Evolutionary conservation across 2,329 filamentous ascomycete species (phyloP).

Genomic region (Colletotrichum tanaceti): DNA sequence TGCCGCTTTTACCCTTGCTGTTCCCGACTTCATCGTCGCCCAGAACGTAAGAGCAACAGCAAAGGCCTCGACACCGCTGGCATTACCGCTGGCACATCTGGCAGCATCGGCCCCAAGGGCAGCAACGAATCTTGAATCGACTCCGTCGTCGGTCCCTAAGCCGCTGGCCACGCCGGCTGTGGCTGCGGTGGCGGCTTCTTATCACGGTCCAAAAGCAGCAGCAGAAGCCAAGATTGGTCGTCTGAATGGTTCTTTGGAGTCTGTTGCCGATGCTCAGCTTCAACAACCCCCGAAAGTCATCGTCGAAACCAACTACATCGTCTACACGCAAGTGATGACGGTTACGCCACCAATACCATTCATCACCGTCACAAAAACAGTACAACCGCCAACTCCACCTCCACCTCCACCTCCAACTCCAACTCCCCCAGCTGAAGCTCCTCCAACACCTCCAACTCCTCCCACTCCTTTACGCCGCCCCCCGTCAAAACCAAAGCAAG

Average conservation of each 20-base stretch:
- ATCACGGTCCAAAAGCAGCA: not conserved
- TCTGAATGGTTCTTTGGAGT: not conserved
- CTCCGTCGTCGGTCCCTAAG: not conserved
- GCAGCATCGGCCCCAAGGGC: not conserved
- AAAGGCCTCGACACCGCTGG: not conserved
- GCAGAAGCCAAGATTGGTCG: not conserved
- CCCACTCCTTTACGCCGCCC: not conserved
- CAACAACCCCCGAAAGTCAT: slow-evolving; percentile 22
- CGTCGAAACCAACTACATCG: slow-evolving; percentile 28
- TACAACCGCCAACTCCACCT: not conserved
- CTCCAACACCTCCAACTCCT: no score
- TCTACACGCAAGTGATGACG: slow-evolving; percentile 15
- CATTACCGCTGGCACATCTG: slow-evolving; percentile 9
- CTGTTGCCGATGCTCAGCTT: not conserved
- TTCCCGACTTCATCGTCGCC: slow-evolving; percentile 1
- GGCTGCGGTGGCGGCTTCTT: not conserved
- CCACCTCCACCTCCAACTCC: no score
- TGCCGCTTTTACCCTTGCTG: slow-evolving; percentile 13
- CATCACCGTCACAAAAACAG: slow-evolving; percentile 28
- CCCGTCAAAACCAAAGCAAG: not conserved
- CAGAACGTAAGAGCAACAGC: not conserved
- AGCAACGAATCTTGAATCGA: not conserved
- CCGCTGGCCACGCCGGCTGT: not conserved
- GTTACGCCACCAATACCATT: not conserved
- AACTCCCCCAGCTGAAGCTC: no score